Base-by-base conservation (phyloP, 495 filamentous ascomycete species). In the Choiromyces venosus region DNA sequence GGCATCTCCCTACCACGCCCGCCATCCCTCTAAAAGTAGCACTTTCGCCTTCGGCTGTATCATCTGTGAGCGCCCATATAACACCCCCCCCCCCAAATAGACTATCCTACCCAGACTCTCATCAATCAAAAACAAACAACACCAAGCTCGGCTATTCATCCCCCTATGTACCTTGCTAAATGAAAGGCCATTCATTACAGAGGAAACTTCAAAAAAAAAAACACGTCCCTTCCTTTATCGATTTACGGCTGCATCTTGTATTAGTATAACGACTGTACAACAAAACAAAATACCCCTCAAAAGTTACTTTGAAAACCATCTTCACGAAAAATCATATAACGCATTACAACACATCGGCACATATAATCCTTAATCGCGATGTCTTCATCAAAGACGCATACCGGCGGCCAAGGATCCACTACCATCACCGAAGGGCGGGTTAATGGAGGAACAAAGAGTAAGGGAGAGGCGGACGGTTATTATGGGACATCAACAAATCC, bases 201-300 rank as follows among this genome's bases (percentile, higher is more conserved):
- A 61, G 61, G 37, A 35, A 56, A 42, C 35, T 38, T 9, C 38
- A 18, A 38, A 70, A 21, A 72, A 36, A 52, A 18, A 37, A 71
- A 35, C 37, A 35, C 37, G 8, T 39, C 35, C 38, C 38, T n/a
- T 46, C 33, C 66, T 38, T 64, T 36, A 39, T 21, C 66, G 37
- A 52, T 39, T 19, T 56, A 33, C 44, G 65, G 33, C 39, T n/a
- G 36, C 36, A 69, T 72, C 19, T n/a, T 75, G 67, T 75, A 72
- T 76, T 69, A 68, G 68, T 66, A 68, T 76, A 72, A 71, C 75
- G 73, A 68, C 39, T 76, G 52, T 74, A 67, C 25, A 70, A 40
- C 66, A 52, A n/a, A 33, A 61, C 52, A 29, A 29, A 16, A 61
- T 61, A 61, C 25, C 25, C 25, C 52, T 61, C 52, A 33, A 61